These are phyloP conservation scores for Exophiala bonariae DNA, from an alignment of 2,329 filamentous ascomycete genomes.

Conservation along the genomic window DNA sequence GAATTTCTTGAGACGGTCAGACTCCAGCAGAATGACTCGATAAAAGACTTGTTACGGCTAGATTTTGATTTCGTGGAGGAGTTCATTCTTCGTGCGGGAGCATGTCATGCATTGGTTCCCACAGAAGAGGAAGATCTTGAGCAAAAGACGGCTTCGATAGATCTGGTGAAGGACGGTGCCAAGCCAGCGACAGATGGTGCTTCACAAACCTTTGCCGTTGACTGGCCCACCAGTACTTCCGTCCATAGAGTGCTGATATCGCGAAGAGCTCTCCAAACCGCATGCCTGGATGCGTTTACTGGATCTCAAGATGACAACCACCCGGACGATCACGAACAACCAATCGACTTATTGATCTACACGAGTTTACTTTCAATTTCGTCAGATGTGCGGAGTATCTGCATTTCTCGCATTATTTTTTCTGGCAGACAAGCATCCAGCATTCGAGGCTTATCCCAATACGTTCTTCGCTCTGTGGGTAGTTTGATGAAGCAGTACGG, in stretches of 20 bases:
- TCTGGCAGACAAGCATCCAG: conserved; percentile 72
- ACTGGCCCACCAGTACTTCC: conserved; percentile 25
- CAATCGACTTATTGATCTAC: conserved; percentile 76
- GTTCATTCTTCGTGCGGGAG: conserved; percentile 21
- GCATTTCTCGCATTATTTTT: conserved; percentile 87
- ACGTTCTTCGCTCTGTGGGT: conserved; percentile 74
- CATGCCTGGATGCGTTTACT: conserved; percentile 76
- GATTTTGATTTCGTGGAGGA: conserved; percentile 33
- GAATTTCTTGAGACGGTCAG: conserved; percentile 15
- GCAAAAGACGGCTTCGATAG: conserved; percentile 5
- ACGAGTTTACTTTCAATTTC: conserved; percentile 72
- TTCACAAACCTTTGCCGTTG: conserved; percentile 5
- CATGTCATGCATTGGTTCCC: conserved; percentile 15
- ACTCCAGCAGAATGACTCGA: conserved; percentile 13
- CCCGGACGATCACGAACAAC: conserved; percentile 84
- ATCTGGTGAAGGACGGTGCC: background rate
- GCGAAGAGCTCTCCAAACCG: conserved; percentile 69
- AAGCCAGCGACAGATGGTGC: background rate
- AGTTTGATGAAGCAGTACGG: conserved; percentile 65
- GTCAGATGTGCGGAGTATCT: conserved; percentile 77
- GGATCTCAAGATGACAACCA: conserved; percentile 54
- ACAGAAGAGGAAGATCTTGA: conserved; percentile 4
- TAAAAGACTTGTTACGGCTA: conserved; percentile 15
- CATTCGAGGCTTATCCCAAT: conserved; percentile 75
- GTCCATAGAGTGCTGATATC: conserved; percentile 52